Base-by-base conservation (phyloP, 2,329 filamentous ascomycete genomes). In the Dactylellina cionopaga region DNA sequence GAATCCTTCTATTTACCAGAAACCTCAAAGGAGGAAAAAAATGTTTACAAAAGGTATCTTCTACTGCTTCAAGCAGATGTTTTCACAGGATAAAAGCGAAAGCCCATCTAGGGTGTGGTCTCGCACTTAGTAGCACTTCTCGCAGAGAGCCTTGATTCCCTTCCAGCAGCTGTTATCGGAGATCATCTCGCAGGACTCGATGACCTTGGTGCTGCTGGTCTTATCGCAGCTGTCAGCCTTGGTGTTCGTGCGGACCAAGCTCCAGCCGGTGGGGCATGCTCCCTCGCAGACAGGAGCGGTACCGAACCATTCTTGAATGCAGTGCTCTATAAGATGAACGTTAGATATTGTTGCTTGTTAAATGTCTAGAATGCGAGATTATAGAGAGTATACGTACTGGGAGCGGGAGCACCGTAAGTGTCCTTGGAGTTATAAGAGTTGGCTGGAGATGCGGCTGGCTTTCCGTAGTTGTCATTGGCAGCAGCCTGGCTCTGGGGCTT, bases 251-350 rank as follows among this genome's bases (percentile, higher is more conserved):
- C 52, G 43, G 43, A 64, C 55, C 27, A 63, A 46, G 27, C 31
- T 19, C 69, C 69, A 73, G n/a, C 62, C 69, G 9, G 51, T n/a
- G 15, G 60, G 69, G 46, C 69, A 73, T 51, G 39, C 13, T 15
- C 69, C 69, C 29, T 31, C 27, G 54, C 69, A 73, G 15, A 60
- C 5, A n/a, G 69, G 69, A n/a, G 69, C 69, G 15, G 69, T 73
- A 15, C 69, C 69, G 44, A 73, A 73, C 69, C 69, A 73, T 44
- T 66, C 55, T 41, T 73, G 69, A 10, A 66, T 66, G 54, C 62
- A 73, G 43, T 63, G 66, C 19, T 52, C 66, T 71, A 43, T 62
- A 27, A 37, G 1, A 15, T 33, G 11, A 15, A 17, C 10, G 55
- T 71, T 71, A 71, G 66, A 13, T 49, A 11, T 22, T 33, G 15